Percentiles rank a stretch among this genome's conserved stretches.
Evolutionary conservation across 345 rosid species (phyloP).

Genomic region (Gossypioides kirkii): DNA sequence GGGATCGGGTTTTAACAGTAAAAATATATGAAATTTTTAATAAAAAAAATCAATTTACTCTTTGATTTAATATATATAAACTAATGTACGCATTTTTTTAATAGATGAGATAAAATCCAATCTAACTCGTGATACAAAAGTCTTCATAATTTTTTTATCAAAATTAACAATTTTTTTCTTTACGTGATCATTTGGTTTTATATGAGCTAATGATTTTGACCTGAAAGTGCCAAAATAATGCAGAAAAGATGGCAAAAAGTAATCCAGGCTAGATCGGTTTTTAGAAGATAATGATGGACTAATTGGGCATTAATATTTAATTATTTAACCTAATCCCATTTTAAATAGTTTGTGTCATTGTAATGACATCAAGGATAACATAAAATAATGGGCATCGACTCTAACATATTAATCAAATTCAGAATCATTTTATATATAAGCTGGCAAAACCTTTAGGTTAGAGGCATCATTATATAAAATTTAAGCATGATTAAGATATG

Average conservation of each 20-base stretch:
- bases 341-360: background rate
- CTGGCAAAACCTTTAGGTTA: background rate
- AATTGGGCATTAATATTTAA: background rate
- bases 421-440: background rate
- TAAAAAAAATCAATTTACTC: too few species aligned
- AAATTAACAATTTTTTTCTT: background rate
- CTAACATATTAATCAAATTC: background rate
- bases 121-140: too few species aligned
- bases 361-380: conserved; percentile 3
- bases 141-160: too few species aligned
- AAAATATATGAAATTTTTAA: too few species aligned
- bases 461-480: background rate
- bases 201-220: conserved; percentile 11
- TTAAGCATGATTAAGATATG: too few species aligned
- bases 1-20: too few species aligned
- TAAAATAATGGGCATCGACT: background rate
- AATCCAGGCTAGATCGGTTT: background rate
- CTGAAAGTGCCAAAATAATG: background rate
- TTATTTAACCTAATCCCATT: background rate
- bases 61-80: too few species aligned
- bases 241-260: background rate
- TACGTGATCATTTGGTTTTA: background rate
- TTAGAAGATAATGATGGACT: background rate
- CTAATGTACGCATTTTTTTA: too few species aligned
- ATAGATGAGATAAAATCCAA: too few species aligned